These are phyloP conservation scores for Hyphodiscus sp. DNA, from an alignment of 2,329 filamentous ascomycete genomes.

Conservation along the genomic window DNA sequence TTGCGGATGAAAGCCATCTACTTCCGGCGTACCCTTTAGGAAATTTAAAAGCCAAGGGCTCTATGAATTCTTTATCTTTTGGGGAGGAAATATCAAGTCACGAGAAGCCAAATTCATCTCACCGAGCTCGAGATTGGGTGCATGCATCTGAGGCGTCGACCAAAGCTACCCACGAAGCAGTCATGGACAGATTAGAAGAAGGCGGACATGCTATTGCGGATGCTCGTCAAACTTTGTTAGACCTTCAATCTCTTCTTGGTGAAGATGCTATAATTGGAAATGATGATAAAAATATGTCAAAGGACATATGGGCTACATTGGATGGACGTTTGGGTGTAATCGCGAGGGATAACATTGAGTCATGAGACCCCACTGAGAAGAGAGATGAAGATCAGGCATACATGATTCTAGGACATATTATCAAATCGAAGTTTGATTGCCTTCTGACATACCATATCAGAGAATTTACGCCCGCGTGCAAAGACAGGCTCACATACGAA, in stretches of 20 bases:
- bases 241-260: slow-evolving; percentile 45
- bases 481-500: too few relatives aligned
- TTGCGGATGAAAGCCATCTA: slow-evolving; percentile 57
- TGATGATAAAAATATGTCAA: background rate
- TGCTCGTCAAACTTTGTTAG: slow-evolving; percentile 42
- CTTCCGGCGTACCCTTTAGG: slow-evolving; percentile 43
- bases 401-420: too few relatives aligned
- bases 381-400: too few relatives aligned
- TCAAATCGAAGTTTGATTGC: too few relatives aligned
- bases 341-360: slow-evolving; percentile 12
- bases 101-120: slow-evolving; percentile 35
- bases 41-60: slow-evolving; percentile 12
- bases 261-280: slow-evolving; percentile 1
- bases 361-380: too few relatives aligned
- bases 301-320: slow-evolving; percentile 27
- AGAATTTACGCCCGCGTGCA: too few relatives aligned
- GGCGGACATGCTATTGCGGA: slow-evolving; percentile 50
- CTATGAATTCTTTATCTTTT: slow-evolving; percentile 35
- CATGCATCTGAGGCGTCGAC: slow-evolving; percentile 55
- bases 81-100: slow-evolving; percentile 37
- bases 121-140: slow-evolving; percentile 50
- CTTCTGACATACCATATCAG: too few relatives aligned
- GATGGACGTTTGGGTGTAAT: slow-evolving; percentile 29
- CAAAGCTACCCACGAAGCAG: slow-evolving; percentile 49
- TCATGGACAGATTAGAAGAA: slow-evolving; percentile 53